Evolutionary conservation across 2,329 filamentous ascomycete species (phyloP).

Genomic region (Myriosclerotinia scirpicola): DNA sequence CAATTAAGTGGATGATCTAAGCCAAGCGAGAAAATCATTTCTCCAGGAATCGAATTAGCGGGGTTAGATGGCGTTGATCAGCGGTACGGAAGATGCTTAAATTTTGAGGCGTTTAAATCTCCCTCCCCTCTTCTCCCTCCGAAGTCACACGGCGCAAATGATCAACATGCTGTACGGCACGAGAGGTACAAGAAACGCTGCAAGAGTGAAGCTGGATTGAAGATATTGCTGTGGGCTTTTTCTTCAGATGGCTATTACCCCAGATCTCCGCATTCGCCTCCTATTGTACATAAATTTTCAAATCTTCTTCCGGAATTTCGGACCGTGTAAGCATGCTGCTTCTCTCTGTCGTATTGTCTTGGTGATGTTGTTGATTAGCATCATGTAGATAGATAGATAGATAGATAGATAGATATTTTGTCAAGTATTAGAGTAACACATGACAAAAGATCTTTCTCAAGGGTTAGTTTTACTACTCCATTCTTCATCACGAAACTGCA

Average conservation of each 20-base stretch:
- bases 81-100: neutral
- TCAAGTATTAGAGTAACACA: neutral
- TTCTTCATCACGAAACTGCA: neutral
- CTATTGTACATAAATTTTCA: neutral
- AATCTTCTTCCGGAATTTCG: conserved; percentile 15
- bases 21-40: neutral
- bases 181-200: conserved; percentile 1
- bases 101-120: neutral
- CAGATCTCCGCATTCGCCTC: conserved; percentile 15
- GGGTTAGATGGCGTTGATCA: conserved; percentile 11
- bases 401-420: neutral
- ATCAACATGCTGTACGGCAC: conserved; percentile 8
- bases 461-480: neutral
- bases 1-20: neutral
- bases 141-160: conserved; percentile 9
- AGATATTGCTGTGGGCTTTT: conserved; percentile 8
- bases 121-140: neutral
- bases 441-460: neutral
- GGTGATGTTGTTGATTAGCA: conserved; percentile 1
- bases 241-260: conserved; percentile 17
- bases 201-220: conserved; percentile 2
- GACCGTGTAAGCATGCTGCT: conserved; percentile 12
- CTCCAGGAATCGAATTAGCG: conserved; percentile 13
- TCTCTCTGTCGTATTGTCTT: neutral
- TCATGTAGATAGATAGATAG: neutral